Evolutionary conservation across 1,284 basidiomycete genomes (phyloP).

Genomic region (Ganoderma leucocontextum): DNA sequence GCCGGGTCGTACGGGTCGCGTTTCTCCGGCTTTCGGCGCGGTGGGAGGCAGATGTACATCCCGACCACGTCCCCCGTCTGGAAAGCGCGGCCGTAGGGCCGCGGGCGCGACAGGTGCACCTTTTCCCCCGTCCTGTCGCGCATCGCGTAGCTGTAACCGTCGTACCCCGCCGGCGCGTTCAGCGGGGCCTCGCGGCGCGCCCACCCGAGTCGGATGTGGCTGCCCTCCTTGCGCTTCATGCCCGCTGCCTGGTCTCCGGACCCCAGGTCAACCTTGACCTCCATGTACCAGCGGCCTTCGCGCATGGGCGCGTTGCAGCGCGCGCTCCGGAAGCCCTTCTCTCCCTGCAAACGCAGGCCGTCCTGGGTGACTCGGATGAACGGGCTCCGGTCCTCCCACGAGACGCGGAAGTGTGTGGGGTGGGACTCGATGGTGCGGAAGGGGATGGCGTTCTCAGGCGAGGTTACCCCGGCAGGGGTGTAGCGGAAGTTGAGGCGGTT

Average conservation of each 20-base stretch:
- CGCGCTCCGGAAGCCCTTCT: slow-evolving; percentile 91
- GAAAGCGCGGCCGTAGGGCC: slow-evolving; percentile 81
- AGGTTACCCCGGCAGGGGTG: slow-evolving; percentile 79
- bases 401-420: slow-evolving; percentile 72
- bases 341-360: slow-evolving; percentile 80
- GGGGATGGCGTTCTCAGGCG: slow-evolving; percentile 63
- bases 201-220: slow-evolving; percentile 93
- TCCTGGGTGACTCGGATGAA: slow-evolving; percentile 86
- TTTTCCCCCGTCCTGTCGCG: slow-evolving; percentile 94
- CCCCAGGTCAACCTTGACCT: slow-evolving; percentile 83
- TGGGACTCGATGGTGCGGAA: slow-evolving; percentile 84
- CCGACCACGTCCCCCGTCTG: slow-evolving; percentile 91
- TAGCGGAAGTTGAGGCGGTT: slow-evolving; percentile 86
- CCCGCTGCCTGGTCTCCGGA: slow-evolving; percentile 68
- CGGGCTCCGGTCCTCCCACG: slow-evolving; percentile 89
- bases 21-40: slow-evolving; percentile 59
- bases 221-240: slow-evolving; percentile 63
- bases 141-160: slow-evolving; percentile 93
- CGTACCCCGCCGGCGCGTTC: slow-evolving; percentile 92
- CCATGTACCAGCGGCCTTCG: slow-evolving; percentile 95
- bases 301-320: slow-evolving; percentile 90
- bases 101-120: slow-evolving; percentile 84
- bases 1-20: slow-evolving; percentile 77
- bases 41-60: slow-evolving; percentile 91
- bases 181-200: slow-evolving; percentile 91